Evolutionary conservation across 2,329 filamentous ascomycete genomes (phyloP).

Genomic region (Colletotrichum orbiculare): DNA sequence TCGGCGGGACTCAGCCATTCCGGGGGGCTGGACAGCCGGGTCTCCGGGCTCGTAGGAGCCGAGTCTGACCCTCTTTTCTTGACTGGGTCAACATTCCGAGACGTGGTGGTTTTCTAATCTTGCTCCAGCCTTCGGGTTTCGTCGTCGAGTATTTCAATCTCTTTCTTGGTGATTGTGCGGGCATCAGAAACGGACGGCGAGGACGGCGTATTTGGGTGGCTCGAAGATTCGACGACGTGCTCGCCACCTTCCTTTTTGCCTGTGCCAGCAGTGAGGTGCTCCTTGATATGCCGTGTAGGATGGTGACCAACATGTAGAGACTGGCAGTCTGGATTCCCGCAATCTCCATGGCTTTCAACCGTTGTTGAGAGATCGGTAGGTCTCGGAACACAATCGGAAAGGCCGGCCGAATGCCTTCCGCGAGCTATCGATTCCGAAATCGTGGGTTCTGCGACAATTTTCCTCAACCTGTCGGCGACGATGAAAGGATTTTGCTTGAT

Average conservation of each 20-base stretch:
- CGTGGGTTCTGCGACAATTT: slow-evolving; percentile 39
- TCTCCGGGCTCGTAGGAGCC: neutral
- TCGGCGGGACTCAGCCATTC: slow-evolving; percentile 13
- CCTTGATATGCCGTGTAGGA: slow-evolving; percentile 47
- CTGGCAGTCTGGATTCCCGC: slow-evolving; percentile 44
- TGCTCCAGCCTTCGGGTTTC: neutral
- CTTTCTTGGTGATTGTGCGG: too few relatives aligned
- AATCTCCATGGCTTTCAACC: slow-evolving; percentile 38
- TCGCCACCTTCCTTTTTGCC: neutral
- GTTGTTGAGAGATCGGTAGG: slow-evolving; percentile 33
- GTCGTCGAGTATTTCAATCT: too few relatives aligned
- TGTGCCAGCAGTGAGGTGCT: slow-evolving; percentile 45
- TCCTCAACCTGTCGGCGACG: slow-evolving; percentile 43
- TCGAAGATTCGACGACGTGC: too few relatives aligned
- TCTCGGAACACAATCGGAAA: slow-evolving; percentile 46
- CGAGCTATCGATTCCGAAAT: slow-evolving; percentile 38
- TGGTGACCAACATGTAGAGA: slow-evolving; percentile 41
- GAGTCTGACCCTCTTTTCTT: slow-evolving; percentile 19
- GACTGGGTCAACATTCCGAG: slow-evolving; percentile 24
- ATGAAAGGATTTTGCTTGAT: slow-evolving; percentile 48
- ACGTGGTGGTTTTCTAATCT: slow-evolving; percentile 19
- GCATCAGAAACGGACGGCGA: too few relatives aligned
- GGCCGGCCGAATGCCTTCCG: slow-evolving; percentile 37
- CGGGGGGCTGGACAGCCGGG: slow-evolving; percentile 11
- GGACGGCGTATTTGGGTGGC: too few relatives aligned